Conservation (phyloP, 371 early-diverging fungal genomes). For the Mortierella sp. region DNA sequence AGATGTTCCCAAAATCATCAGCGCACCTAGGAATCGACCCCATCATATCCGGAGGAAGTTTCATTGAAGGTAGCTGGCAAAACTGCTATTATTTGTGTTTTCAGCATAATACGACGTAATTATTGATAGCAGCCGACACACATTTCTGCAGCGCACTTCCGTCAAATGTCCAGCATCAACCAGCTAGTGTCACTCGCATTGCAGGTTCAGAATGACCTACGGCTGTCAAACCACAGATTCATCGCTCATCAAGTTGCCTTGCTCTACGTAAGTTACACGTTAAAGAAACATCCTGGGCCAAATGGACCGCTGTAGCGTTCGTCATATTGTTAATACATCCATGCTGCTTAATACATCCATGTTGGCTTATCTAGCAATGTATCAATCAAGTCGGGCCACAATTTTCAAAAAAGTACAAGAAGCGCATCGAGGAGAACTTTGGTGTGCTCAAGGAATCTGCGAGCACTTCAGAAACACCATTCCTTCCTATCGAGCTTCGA, state of each 20-base stretch:
- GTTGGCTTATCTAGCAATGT: constrained; percentile 57
- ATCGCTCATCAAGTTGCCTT: constrained; percentile 70
- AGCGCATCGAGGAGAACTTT: constrained; percentile 60
- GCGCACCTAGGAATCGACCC: constrained; percentile 45
- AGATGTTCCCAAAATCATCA: constrained; percentile 54
- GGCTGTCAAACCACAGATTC: constrained; percentile 62
- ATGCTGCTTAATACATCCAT: no score
- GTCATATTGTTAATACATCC: no score
- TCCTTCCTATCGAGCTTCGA: constrained; percentile 40
- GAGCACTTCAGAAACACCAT: constrained; percentile 38
- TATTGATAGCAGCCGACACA: no score
- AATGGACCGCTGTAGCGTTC: no score
- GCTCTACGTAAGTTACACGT: constrained; percentile 58
- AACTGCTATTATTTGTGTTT: no score
- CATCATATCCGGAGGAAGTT: constrained; percentile 27
- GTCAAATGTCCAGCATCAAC: constrained; percentile 57
- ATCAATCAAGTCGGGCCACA: constrained; percentile 58
- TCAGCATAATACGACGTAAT: no score
- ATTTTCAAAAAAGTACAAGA: constrained; percentile 55
- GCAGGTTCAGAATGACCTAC: constrained; percentile 61
- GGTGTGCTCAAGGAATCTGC: constrained; percentile 55
- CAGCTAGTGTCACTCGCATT: constrained; percentile 63
- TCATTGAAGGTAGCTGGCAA: constrained; percentile 40
- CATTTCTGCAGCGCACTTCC: constrained; percentile 49
- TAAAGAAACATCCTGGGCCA: no score